Evolutionary conservation across 768 basidiomycete species (phyloP), one percentile per base, ranked within the genome.

Genomic region (Fistulinella prunicolor): DNA sequence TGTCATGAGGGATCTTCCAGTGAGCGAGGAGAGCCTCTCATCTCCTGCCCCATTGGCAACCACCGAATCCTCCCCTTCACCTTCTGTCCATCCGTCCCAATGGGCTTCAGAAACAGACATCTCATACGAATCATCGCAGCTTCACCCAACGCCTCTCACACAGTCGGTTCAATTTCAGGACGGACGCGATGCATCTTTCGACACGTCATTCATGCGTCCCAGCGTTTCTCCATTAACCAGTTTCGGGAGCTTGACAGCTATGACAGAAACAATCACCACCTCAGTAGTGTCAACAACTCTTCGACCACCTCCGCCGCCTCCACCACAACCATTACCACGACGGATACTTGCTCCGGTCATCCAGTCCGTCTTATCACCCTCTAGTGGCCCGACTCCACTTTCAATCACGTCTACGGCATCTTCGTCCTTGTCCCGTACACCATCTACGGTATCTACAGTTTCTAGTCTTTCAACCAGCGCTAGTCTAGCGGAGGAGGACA

Each of bases 41-140:
- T 69, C 70, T 3, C 65, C 69, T 4, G 61, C 61, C 1, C 71
- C 74, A 17, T 68, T 61, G 50, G 57, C 54, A 9, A 61, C 51
- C n/a, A 55, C 61, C 62, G 17, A 76, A 69, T 51, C 74, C 59
- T 6, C 26, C 26, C 26, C 26, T 28, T 51, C 68, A 42, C 58
- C 74, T 42, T 67, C 74, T 34, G 51, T 77, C 49, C 64, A 69
- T 39, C 67, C 69, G 47, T 72, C 75, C 37, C 56, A 71, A 21
- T 90, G 86, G 84, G 81, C 77, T 3, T 63, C 75, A 3, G 82
- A 82, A 57, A 84, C 82, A 0, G 81, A 87, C 45, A 60, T 73
- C 9, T 85, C 89, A 0, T 91, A 85, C 52, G 88, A 90, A 19
- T 89, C 89, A 0, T 86, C 86, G 1, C 69, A 86, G n/a, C 70